A percentile compares a stretch with the other conserved stretches of the same genome.
Evolutionary conservation across 1,139 yeast species (phyloP).

Genomic region (Blastobotrys buckinghamii): DNA sequence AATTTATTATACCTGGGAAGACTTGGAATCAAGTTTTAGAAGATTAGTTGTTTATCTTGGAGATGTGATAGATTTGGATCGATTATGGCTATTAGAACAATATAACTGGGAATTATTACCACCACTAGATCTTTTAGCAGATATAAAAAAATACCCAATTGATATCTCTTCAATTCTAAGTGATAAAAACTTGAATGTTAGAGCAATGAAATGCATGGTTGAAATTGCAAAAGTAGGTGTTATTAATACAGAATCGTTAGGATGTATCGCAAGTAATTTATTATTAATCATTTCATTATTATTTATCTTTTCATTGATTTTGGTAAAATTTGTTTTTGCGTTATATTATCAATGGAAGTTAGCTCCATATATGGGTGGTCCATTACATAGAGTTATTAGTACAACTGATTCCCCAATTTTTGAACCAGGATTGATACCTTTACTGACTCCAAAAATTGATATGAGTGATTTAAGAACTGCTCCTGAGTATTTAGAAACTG

Average conservation of each 20-base stretch:
- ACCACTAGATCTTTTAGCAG: conserved; percentile 13
- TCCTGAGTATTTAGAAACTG: background rate
- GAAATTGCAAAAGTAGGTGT: conserved; percentile 80
- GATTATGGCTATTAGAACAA: conserved; percentile 58
- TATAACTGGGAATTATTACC: conserved; percentile 44
- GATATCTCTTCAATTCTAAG: conserved; percentile 15
- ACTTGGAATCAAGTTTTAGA: conserved; percentile 49
- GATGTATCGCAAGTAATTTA: conserved; percentile 73
- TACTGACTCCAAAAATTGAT: background rate
- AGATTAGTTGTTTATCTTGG: conserved; percentile 74
- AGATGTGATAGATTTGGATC: conserved; percentile 69
- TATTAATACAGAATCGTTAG: conserved; percentile 74
- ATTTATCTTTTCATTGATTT: conserved; percentile 68
- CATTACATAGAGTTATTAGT: background rate
- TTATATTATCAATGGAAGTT: conserved; percentile 73
- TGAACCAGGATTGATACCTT: background rate
- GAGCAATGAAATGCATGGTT: conserved; percentile 64
- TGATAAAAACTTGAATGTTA: conserved; percentile 5
- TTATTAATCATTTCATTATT: conserved; percentile 64
- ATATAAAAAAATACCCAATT: conserved; percentile 23
- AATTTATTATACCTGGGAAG: conserved; percentile 78
- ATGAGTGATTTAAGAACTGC: conserved; percentile 1
- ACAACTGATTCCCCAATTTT: background rate
- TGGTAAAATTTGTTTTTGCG: conserved; percentile 69
- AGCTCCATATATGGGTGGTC: conserved; percentile 22